phyloP scores from a whole-genome alignment of 768 basidiomycete species.

The Phylloporus scabripes region DNA sequence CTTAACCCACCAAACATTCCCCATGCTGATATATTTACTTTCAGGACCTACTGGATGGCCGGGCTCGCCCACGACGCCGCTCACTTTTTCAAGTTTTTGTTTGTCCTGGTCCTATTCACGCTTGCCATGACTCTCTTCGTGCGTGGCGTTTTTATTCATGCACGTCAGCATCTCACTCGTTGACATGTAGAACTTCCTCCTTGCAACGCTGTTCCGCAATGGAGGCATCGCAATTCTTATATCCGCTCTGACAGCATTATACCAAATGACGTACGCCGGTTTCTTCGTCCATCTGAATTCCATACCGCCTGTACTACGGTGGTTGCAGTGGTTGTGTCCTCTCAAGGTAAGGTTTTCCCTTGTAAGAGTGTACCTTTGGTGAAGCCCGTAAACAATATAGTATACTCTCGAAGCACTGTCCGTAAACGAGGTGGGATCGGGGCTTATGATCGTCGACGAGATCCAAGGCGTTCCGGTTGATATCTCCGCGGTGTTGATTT shows the following conservation, averaged over 20 bases:
- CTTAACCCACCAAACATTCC: background rate
- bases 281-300: slow-evolving; percentile 85
- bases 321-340: slow-evolving; percentile 89
- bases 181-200: slow-evolving; percentile 73
- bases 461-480: slow-evolving; percentile 78
- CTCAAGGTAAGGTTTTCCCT: slow-evolving; percentile 44
- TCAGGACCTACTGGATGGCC: slow-evolving; percentile 92
- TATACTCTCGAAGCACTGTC: slow-evolving; percentile 79
- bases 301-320: slow-evolving; percentile 88
- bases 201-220: slow-evolving; percentile 78
- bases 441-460: slow-evolving; percentile 75
- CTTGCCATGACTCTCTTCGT: slow-evolving; percentile 85
- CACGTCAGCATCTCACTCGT: background rate
- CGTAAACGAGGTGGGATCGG: slow-evolving; percentile 90
- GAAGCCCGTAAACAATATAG: slow-evolving; percentile 3
- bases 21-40: background rate
- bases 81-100: slow-evolving; percentile 91
- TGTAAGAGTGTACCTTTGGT: background rate
- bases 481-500: slow-evolving; percentile 77
- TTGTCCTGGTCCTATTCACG: slow-evolving; percentile 82
- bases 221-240: slow-evolving; percentile 89
- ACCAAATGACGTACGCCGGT: slow-evolving; percentile 85
- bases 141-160: slow-evolving; percentile 25
- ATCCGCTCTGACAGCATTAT: slow-evolving; percentile 68
- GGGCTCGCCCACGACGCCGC: slow-evolving; percentile 74